These are phyloP conservation scores for Emiliania huxleyi DNA, from an alignment of 78 protist species.

Conservation along the genomic window DNA sequence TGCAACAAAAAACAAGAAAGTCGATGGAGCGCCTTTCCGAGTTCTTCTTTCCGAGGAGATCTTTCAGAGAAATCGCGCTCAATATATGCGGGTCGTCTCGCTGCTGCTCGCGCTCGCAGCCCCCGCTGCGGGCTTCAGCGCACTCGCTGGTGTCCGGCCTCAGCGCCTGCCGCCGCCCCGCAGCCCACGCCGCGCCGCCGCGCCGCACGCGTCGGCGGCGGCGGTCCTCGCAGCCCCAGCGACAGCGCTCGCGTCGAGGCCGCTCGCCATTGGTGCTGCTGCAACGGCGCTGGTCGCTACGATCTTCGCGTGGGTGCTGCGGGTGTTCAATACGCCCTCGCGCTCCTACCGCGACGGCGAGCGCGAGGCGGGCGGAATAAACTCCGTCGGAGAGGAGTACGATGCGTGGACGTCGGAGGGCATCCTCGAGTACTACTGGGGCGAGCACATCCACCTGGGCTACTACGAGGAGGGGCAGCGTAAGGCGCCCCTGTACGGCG, in stretches of 20 bases:
- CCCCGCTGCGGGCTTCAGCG: too few species aligned
- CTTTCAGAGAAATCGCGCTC: too few species aligned
- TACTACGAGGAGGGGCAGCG: slow-evolving; percentile 38
- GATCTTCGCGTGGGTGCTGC: not conserved
- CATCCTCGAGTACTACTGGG: slow-evolving; percentile 61
- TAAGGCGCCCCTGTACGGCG: not conserved
- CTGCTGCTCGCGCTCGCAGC: too few species aligned
- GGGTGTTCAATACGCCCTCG: not conserved
- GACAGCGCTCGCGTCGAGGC: not conserved
- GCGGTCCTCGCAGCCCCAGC: not conserved
- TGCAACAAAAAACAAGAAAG: too few species aligned
- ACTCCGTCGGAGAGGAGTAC: slow-evolving; percentile 30
- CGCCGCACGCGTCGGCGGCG: not conserved
- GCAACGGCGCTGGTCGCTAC: not conserved
- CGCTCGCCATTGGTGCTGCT: not conserved
- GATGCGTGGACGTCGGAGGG: slow-evolving; percentile 50
- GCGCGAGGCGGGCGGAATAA: not conserved
- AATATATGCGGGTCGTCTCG: too few species aligned
- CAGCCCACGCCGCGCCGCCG: not conserved
- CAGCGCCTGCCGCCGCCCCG: too few species aligned
- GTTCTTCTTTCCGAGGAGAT: too few species aligned
- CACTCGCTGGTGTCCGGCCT: too few species aligned
- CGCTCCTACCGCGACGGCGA: not conserved
- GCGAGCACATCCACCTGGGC: slow-evolving; percentile 62
- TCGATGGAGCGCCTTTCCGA: too few species aligned